Evolutionary conservation across 768 basidiomycete genomes (phyloP), one percentile per base, ranked within the genome.

Genomic region (Cantharellus anzutake): DNA sequence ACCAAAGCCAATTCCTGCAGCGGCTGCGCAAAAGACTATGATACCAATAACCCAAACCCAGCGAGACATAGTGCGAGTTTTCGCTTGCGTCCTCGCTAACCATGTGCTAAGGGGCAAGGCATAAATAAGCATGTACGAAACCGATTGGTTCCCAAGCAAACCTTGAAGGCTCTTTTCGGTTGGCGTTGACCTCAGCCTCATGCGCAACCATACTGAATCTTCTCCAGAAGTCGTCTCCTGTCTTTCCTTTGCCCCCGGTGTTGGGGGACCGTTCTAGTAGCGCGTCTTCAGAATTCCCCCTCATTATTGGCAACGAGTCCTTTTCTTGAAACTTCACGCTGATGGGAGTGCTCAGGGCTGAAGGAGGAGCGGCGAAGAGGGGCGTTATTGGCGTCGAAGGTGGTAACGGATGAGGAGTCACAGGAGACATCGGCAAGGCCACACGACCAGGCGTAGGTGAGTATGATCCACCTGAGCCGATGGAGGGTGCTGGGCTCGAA

Each of bases 151-250:
- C 41, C 39, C 16, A 58, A 48, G 57, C 16, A 40, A 7, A 52
- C 20, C 39, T 39, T 34, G 41, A 37, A 4, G 38, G 7, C 5
- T 38, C 50, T 20, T 4, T 20, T 20, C 39, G 35, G 5, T 29
- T 57, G 42, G 34, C 34, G 41, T 63, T 63, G 14, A 5, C 35
- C 35, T 63, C 62, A 37, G 52, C 52, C 34, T 57, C n/a, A 35
- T 63, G 63, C 29, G 57, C 62, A 38, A 63, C 62, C 62, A 63
- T 63, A 41, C 62, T 63, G 56, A 63, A 63, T 41, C 62, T 41
- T 29, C 62, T 41, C 62, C 62, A 63, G 61, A 63, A 63, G 40
- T 63, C 62, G 50, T 63, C 62, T 4, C 62, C 62, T 20, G 20
- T 16, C 14, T 50, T 60, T 5, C 42, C 52, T 7, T 53, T 41